Percentiles rank a stretch among this genome's conserved stretches.
Conservation (phyloP, 2,329 filamentous ascomycete genomes). For the Cladosporium oxysporum region DNA sequence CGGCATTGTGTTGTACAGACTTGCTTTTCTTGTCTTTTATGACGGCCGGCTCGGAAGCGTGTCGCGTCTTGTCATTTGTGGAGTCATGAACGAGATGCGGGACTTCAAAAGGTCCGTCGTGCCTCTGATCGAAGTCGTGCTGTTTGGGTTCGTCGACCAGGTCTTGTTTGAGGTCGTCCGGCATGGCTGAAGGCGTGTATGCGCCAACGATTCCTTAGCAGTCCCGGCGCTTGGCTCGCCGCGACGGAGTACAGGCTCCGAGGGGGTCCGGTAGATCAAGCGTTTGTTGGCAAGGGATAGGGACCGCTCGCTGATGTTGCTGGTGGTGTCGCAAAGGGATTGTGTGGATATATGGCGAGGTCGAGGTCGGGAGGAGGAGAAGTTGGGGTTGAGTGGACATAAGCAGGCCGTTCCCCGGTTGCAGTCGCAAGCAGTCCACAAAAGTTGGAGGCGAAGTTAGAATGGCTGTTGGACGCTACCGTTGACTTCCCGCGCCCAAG, state of each 20-base stretch:
- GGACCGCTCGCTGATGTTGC: not conserved
- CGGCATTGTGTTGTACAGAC: slow-evolving; percentile 11
- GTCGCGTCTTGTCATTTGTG: slow-evolving; percentile 43
- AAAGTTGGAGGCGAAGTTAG: slow-evolving; percentile 11
- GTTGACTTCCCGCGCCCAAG: not conserved
- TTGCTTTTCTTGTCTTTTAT: slow-evolving; percentile 6
- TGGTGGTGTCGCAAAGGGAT: not conserved
- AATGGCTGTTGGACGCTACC: not conserved
- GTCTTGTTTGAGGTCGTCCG: not conserved
- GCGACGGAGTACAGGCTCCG: not conserved
- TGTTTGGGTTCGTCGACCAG: slow-evolving; percentile 25
- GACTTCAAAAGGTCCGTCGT: slow-evolving; percentile 34
- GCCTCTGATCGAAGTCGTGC: slow-evolving; percentile 39
- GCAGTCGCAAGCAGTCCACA: slow-evolving; percentile 8
- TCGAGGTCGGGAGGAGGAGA: not conserved
- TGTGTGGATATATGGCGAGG: not conserved
- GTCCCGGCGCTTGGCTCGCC: slow-evolving; percentile 17
- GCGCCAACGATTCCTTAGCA: slow-evolving; percentile 11
- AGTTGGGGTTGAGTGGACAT: not conserved
- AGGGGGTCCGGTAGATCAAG: not conserved
- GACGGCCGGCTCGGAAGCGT: slow-evolving; percentile 26
- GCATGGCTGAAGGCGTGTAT: not conserved
- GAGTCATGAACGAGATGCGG: slow-evolving; percentile 22
- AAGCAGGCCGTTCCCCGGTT: not conserved
- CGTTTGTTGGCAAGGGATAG: not conserved